A percentile compares a stretch with the other conserved stretches of the same genome.
Evolutionary conservation across 2,329 filamentous ascomycete species (phyloP).

Genomic region (Aphanocladium album): DNA sequence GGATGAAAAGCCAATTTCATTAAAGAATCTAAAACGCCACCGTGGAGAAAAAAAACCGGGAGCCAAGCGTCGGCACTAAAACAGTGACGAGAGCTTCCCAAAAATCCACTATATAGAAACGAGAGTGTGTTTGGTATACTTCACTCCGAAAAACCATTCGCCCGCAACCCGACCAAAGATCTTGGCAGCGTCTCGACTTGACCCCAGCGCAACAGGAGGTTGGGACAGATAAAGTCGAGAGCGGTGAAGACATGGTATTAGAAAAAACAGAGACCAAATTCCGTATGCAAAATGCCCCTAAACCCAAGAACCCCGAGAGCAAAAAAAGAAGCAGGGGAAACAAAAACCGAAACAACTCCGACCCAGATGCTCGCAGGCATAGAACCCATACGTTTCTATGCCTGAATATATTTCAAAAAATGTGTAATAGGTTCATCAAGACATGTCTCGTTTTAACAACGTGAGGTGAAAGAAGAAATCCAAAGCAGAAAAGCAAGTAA

Average conservation of each 20-base stretch:
- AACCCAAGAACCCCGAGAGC: background rate
- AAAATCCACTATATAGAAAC: background rate
- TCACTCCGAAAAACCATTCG: background rate
- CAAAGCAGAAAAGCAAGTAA: constrained; percentile 18
- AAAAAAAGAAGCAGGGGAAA: background rate
- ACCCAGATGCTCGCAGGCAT: constrained; percentile 11
- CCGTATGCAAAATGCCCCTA: constrained; percentile 1
- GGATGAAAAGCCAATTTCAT: background rate
- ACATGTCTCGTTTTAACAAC: constrained; percentile 28
- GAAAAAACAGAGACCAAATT: background rate
- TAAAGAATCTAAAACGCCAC: constrained; percentile 9
- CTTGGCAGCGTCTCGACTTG: background rate
- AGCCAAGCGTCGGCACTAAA: background rate
- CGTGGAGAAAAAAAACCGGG: background rate
- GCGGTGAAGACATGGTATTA: too few species aligned
- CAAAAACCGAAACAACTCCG: constrained; percentile 1
- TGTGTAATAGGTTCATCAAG: constrained; percentile 24
- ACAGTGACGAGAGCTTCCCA: background rate
- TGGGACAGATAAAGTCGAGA: background rate
- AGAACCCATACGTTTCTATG: background rate
- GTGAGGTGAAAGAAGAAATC: constrained; percentile 14
- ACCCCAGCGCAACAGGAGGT: background rate
- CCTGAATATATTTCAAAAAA: background rate
- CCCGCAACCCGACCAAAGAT: background rate
- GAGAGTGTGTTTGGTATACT: constrained; percentile 8